Base-by-base conservation (phyloP, 164 flowering plant species). In the Stephania yunnanensis region DNA sequence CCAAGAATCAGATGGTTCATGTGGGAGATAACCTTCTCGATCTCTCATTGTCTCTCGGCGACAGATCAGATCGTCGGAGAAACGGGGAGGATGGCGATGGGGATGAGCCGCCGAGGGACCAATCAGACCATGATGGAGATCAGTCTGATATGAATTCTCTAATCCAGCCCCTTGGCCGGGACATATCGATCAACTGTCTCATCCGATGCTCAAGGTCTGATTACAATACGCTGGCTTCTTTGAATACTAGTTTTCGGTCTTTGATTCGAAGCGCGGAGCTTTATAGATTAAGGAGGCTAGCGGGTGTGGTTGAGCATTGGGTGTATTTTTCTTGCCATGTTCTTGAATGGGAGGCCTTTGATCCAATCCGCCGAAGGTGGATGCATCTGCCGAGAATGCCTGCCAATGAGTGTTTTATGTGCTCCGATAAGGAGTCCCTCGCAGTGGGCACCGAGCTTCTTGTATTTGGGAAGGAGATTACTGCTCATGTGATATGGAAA, bases 371-470 rank as follows among this genome's bases (percentile, higher is more conserved):
- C 19, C 82, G 80, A 7, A 80, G 89, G 63, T 95, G 99, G 99
- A 91, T 93, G 97, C 91, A 80, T 71, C 75, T 95, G 73, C 98
- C 99, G 0, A 81, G 84, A 65, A 92, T 95, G 92, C 80, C 87
- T 19, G 78, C 88, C 0, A 89, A 89, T 68, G 94, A 90, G 10
- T 90, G 92, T 73, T 93, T 93, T 75, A 84, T 85, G 86, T 88
- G 85, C 46, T 86, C 95, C 0, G 99, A 95, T 77, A 93, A 92
- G 88, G 99, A 95, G 78, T 95, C 99, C 10, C 79, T 95, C 66
- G 99, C 94, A 10, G 98, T 93, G 76, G 99, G 99, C 11, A 91
- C 99, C 3, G 98, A 95, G 75, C 93, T 95, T 76, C 98, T 95
- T 30, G 99, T 95, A 1, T 95, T 95, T 78, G 97, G 98, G 20